Base-by-base conservation (phyloP, 129 eudicot genomes). In the Oenanthe sinensis region DNA sequence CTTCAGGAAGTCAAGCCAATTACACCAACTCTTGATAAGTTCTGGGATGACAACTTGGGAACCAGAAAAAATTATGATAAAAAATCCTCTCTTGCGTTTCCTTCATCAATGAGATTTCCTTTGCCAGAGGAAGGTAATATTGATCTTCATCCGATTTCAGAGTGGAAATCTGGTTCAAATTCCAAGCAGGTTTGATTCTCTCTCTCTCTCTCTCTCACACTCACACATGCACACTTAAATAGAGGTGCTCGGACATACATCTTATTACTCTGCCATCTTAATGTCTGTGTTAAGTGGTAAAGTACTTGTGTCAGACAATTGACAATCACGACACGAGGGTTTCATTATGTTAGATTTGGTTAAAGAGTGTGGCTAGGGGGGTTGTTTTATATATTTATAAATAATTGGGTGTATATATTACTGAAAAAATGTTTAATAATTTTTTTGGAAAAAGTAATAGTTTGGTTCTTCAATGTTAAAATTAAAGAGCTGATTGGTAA, bases 1-100 rank as follows among this genome's bases (percentile, higher is more conserved):
- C 88, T 96, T 78, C 91, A 90, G 72, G 99, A 95, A 77, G 93
- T 92, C 52, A 96, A 90, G 88, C 96, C 99, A 43, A 84, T 96
- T 22, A 96, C 97, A 39, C 99, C 97, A 16, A 87, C 97, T 33
- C 86, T 89, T 77, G 91, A 92, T 84, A 96, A 90, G 80, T 46
- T 90, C n/a, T 92, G 96, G 88, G 84, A 82, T 77, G 85, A 84
- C 40, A 80, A 55, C 75, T 92, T 78, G 48, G 92, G 90, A 52
- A 28, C 81, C 45, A 91, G 86, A 84, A 94, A 86, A 67, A 96
- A 90, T 71, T 86, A 75, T 36, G 96, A 95, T 65, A 90, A 79
- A 47, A 96, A 86, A 80, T 77, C 86, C 20, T 85, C 96, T 81
- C 73, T 88, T 49, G 80, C 87, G 76, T 87, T 91, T 71, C 85